Conservation (phyloP, 129 eudicot genomes). For the Ambrosia trifida region DNA sequence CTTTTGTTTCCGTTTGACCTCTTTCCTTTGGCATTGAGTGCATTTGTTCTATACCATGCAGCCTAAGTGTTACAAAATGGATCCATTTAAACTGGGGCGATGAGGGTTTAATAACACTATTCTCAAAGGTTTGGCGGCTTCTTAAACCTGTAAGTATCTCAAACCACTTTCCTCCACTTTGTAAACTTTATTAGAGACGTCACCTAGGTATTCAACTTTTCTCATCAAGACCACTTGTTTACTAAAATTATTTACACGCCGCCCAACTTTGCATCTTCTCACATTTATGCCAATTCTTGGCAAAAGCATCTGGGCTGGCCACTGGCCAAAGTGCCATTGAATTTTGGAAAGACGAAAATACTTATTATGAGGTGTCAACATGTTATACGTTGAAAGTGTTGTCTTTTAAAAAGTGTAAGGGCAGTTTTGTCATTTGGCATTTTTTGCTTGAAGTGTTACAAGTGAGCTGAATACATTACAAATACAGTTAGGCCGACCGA, state of each 20-base stretch:
- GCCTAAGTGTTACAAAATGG: constrained; percentile 93
- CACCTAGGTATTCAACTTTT: neutral
- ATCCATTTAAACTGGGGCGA: constrained; percentile 97
- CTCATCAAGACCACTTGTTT: neutral
- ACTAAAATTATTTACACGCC: neutral
- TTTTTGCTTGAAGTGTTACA: neutral
- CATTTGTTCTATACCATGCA: constrained; percentile 38
- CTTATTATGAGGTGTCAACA: neutral
- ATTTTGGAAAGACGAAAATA: neutral
- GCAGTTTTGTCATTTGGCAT: neutral
- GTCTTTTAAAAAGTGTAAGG: neutral
- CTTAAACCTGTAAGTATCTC: constrained; percentile 66
- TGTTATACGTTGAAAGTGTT: neutral
- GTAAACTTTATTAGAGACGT: neutral
- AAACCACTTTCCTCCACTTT: neutral
- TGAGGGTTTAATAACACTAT: constrained; percentile 72
- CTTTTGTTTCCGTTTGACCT: neutral
- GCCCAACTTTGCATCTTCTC: neutral
- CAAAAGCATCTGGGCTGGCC: neutral
- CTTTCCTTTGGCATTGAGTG: constrained; percentile 5
- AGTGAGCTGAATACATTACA: neutral
- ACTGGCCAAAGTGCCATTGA: neutral
- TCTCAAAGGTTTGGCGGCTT: constrained; percentile 76
- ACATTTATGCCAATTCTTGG: neutral
- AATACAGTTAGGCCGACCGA: neutral